phyloP scores from a whole-genome alignment of 305 asterid species.

The Fraxinus latifolia region DNA sequence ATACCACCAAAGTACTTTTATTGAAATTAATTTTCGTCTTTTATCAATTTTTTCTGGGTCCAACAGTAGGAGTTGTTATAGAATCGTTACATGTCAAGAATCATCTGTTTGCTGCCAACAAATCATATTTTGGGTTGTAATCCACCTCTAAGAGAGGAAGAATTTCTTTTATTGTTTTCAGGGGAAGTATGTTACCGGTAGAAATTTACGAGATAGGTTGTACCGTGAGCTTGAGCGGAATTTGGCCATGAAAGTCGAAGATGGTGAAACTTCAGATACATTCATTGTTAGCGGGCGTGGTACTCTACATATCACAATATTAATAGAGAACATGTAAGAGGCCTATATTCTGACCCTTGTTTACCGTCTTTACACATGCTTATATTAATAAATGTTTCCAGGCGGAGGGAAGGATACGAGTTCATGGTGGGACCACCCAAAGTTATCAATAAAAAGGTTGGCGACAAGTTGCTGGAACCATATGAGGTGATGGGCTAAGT shows the following conservation, averaged over 20 bases:
- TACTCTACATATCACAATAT: constrained; percentile 89
- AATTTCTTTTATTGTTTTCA: constrained; percentile 27
- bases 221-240: constrained; percentile 93
- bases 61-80: neutral
- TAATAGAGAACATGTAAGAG: constrained; percentile 93
- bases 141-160: neutral
- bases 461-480: constrained; percentile 82
- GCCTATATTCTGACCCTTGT: constrained; percentile 4
- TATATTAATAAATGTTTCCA: constrained; percentile 37
- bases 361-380: neutral
- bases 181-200: constrained; percentile 93
- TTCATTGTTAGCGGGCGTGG: constrained; percentile 96
- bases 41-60: neutral
- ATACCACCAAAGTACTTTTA: neutral
- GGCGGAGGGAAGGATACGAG: constrained; percentile 99
- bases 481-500: constrained; percentile 55
- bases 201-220: constrained; percentile 89
- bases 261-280: constrained; percentile 95
- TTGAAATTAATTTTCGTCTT: neutral
- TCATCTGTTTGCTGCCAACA: neutral
- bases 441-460: constrained; percentile 75
- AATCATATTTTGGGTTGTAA: neutral
- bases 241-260: constrained; percentile 97
- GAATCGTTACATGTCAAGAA: neutral
- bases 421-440: constrained; percentile 99